phyloP scores from a whole-genome alignment of 176 grass and related monocot species.

The Cenchrus purpureus region DNA sequence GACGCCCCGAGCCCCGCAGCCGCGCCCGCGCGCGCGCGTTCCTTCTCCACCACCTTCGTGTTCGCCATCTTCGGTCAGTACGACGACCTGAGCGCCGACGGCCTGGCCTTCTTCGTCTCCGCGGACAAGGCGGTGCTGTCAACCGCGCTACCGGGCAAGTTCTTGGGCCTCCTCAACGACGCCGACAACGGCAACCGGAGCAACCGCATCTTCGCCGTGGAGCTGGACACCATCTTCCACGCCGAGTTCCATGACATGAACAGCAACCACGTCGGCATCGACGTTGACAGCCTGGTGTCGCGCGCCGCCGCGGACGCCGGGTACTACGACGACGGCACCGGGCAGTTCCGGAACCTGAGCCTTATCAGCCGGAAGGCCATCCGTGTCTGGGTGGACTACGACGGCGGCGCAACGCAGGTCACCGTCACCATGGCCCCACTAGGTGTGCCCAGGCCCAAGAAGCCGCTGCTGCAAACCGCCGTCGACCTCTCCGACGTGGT shows the following conservation, averaged over 20 bases:
- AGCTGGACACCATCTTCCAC: not conserved
- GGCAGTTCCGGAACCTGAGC: not conserved
- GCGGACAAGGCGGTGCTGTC: too few species aligned
- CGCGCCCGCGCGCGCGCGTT: not conserved
- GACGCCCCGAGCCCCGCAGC: too few species aligned
- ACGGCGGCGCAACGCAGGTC: not conserved
- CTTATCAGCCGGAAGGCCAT: not conserved
- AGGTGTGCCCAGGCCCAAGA: not conserved
- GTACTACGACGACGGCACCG: not conserved
- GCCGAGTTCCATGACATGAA: not conserved
- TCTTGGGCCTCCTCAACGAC: not conserved
- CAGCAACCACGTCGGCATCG: not conserved
- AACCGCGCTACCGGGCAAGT: not conserved
- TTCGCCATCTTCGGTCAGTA: not conserved
- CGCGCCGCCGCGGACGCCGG: too few species aligned
- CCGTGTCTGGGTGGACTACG: not conserved
- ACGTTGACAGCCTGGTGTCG: not conserved
- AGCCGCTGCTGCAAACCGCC: too few species aligned
- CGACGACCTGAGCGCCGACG: not conserved
- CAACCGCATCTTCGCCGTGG: not conserved
- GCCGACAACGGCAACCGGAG: not conserved
- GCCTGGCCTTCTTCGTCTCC: not conserved
- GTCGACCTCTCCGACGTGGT: too few species aligned
- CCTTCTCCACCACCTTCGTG: not conserved
- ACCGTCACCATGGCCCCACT: not conserved